Conservation (phyloP, 768 basidiomycete genomes). For the Plicaturopsis crispa region DNA sequence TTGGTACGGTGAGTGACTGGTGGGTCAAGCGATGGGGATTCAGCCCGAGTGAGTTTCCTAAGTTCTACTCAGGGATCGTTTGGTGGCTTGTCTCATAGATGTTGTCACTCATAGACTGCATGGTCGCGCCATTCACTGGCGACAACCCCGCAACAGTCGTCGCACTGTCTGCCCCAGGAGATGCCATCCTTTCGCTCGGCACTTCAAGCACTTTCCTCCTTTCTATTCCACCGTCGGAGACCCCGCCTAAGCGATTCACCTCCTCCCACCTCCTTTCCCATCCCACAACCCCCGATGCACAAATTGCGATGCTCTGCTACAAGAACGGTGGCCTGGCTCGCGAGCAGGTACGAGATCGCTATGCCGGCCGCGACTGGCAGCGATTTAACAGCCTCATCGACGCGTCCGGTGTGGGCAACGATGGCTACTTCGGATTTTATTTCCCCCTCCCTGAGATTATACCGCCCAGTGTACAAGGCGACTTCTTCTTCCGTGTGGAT, state of each 20-base stretch:
- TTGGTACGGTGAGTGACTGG: conserved; percentile 62
- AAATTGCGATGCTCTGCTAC: conserved; percentile 90
- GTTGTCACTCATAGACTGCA: conserved; percentile 42
- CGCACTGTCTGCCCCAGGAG: conserved; percentile 65
- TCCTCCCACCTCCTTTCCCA: conserved; percentile 71
- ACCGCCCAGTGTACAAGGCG: conserved; percentile 68
- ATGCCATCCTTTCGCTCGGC: conserved; percentile 80
- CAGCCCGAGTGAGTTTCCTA: conserved; percentile 37
- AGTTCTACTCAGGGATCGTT: neutral
- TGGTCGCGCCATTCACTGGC: conserved; percentile 80
- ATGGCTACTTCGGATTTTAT: conserved; percentile 64
- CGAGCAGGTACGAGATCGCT: conserved; percentile 64
- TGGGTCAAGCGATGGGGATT: conserved; percentile 77
- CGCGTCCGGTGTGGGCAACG: conserved; percentile 44
- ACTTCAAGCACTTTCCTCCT: conserved; percentile 86
- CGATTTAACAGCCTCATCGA: conserved; percentile 63
- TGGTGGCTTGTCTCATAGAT: conserved; percentile 1
- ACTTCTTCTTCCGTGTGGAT: conserved; percentile 48
- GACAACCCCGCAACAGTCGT: conserved; percentile 87
- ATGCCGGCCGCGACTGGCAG: conserved; percentile 55
- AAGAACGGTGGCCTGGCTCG: conserved; percentile 83
- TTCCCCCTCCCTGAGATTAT: conserved; percentile 87
- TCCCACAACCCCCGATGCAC: conserved; percentile 50
- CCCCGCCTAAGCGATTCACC: conserved; percentile 61
- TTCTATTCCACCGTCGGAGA: conserved; percentile 59